Evolutionary conservation across 768 basidiomycete genomes (phyloP), one percentile per base, ranked within the genome.

Genomic region (Piloderma croceum): DNA sequence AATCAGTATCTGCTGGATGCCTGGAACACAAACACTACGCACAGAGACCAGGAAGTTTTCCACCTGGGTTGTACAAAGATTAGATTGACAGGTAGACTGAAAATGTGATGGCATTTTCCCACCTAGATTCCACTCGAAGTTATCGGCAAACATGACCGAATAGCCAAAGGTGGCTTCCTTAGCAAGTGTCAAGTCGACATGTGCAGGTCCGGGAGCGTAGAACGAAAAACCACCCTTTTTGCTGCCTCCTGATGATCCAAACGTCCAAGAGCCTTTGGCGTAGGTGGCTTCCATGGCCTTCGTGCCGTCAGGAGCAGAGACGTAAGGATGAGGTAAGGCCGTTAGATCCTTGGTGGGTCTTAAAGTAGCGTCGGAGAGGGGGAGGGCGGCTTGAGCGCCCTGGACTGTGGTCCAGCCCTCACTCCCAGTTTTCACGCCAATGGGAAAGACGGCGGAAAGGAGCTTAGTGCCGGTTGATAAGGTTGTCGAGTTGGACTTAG

Each of bases 1-100:
- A 15, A 40, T 24, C 38, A 50, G 36, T 44, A 20, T 38, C 31
- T 34, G 27, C 39, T 37, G 33, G 24, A 21, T 13, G 12, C 36
- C 31, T 5, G 36, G 29, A 46, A 27, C n/a, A 38, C 22, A 39
- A 22, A 20, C 10, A 31, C 20, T n/a, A 68, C 75, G 50, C 50
- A 81, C 79, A 83, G 49, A 85, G 58, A 48, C 83, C 83, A 15
- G 83, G 83, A 19, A 86, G 68, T 58, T 84, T 87, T 32, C 83
- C 83, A 42, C 83, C 83, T 49, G 69, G 70, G 47, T 76, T 67
- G 62, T 74, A 85, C n/a, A 69, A 68, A 56, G 81, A 85, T 21
- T 73, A 82, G 11, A 68, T 55, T 22, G 71, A 62, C 62, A 86
- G 83, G 63, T 64, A 79, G 23, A 82, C 73, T 1, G 78, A 75